These are phyloP conservation scores for Cladophialophora chaetospira DNA, from an alignment of 2,329 filamentous ascomycete species.

Conservation along the genomic window DNA sequence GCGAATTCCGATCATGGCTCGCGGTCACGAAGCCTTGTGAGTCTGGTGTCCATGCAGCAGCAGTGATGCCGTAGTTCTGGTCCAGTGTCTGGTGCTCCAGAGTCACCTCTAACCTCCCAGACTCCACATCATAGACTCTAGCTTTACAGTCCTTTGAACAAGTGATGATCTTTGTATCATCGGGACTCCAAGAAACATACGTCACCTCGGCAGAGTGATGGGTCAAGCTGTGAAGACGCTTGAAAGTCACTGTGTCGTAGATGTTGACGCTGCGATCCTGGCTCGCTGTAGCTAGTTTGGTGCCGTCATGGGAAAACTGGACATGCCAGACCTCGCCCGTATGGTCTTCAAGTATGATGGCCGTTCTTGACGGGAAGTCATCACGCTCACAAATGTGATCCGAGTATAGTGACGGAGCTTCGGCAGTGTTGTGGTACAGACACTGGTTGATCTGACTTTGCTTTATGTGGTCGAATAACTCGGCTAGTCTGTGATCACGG, in stretches of 20 bases:
- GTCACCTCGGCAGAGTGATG: slow-evolving; percentile 73
- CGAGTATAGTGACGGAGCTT: slow-evolving; percentile 80
- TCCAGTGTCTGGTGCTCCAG: slow-evolving; percentile 62
- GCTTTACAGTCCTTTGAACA: slow-evolving; percentile 76
- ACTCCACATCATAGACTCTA: slow-evolving; percentile 73
- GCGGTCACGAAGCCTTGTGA: slow-evolving; percentile 77
- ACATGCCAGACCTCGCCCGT: slow-evolving; percentile 88
- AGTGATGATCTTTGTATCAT: slow-evolving; percentile 81
- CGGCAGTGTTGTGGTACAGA: slow-evolving; percentile 80
- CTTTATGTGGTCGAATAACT: slow-evolving; percentile 81
- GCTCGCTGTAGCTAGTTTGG: slow-evolving; percentile 78
- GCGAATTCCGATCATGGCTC: slow-evolving; percentile 67
- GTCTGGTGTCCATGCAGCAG: slow-evolving; percentile 85
- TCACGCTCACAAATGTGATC: slow-evolving; percentile 81
- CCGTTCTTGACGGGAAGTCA: slow-evolving; percentile 74
- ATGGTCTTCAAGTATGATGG: slow-evolving; percentile 71
- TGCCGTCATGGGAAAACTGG: slow-evolving; percentile 85
- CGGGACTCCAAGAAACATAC: slow-evolving; percentile 87
- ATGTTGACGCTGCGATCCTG: slow-evolving; percentile 74
- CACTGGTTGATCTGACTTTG: slow-evolving; percentile 79
- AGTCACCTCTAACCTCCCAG: slow-evolving; percentile 63
- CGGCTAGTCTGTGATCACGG: slow-evolving; percentile 82
- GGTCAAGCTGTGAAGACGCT: slow-evolving; percentile 62
- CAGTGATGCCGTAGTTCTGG: slow-evolving; percentile 75
- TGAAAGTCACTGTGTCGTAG: slow-evolving; percentile 75